These are phyloP conservation scores for Cinnamomum micranthum DNA, from an alignment of 164 flowering plant genomes.

Conservation along the genomic window DNA sequence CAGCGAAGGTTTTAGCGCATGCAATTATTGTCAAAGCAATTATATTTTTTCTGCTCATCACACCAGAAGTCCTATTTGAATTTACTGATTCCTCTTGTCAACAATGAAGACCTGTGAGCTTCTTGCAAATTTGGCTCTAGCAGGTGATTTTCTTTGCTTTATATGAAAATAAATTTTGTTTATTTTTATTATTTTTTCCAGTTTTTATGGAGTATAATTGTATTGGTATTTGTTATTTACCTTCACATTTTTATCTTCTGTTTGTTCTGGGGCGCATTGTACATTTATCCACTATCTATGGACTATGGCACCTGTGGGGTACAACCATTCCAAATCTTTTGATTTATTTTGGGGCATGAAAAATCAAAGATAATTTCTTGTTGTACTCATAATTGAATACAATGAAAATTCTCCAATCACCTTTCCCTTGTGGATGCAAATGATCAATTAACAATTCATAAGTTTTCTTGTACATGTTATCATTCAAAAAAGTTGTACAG, in stretches of 20 bases:
- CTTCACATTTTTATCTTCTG: not conserved
- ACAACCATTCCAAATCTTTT: not conserved
- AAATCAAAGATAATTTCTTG: too few species aligned
- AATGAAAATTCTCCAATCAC: too few species aligned
- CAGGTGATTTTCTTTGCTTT: conserved; percentile 35
- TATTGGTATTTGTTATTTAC: not conserved
- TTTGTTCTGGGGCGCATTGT: not conserved
- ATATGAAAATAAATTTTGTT: not conserved
- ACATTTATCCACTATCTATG: not conserved
- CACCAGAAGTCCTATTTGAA: not conserved
- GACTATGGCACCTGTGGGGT: not conserved
- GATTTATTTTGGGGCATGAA: too few species aligned
- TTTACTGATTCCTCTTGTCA: not conserved
- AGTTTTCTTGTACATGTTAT: too few species aligned
- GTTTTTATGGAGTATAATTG: not conserved
- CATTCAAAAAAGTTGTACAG: too few species aligned
- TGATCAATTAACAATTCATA: too few species aligned
- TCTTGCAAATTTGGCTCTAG: conserved; percentile 65
- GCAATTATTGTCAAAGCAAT: not conserved
- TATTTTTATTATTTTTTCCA: too few species aligned
- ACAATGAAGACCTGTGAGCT: conserved; percentile 62
- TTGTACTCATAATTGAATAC: too few species aligned
- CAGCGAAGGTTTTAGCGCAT: not conserved
- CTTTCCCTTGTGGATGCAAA: too few species aligned
- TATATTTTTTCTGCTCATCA: not conserved